A percentile compares a stretch with the other conserved stretches of the same genome.
Evolutionary conservation across 2,329 filamentous ascomycete genomes (phyloP).

Genomic region (Sporothrix euskadiensis): DNA sequence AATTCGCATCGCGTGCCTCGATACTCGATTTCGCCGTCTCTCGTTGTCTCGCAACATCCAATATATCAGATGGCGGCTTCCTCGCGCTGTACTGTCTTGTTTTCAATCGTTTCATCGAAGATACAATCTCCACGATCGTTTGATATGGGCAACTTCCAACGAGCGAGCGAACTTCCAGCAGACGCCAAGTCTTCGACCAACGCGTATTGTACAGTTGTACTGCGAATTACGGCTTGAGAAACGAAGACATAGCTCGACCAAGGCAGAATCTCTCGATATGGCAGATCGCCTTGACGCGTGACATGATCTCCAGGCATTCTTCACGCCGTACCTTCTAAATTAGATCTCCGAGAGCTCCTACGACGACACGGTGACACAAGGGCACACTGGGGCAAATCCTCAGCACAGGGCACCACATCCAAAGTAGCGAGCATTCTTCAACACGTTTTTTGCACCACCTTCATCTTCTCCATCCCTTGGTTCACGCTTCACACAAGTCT

Average conservation of each 20-base stretch:
- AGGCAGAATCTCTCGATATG: conserved; percentile 8
- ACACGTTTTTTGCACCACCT: neutral
- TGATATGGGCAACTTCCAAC: neutral
- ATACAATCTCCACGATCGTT: neutral
- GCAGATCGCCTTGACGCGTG: conserved; percentile 24
- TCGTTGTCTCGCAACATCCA: neutral
- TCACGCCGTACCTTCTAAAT: conserved; percentile 24
- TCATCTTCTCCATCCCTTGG: neutral
- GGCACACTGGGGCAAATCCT: conserved; percentile 20
- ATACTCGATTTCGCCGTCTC: neutral
- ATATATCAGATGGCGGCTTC: neutral
- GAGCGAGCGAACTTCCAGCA: neutral
- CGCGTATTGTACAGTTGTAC: neutral
- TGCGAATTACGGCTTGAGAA: neutral
- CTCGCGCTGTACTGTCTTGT: no score
- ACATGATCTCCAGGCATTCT: conserved; percentile 22
- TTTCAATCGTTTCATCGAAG: neutral
- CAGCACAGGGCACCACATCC: conserved; percentile 6
- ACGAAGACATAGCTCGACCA: neutral
- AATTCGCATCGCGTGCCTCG: neutral
- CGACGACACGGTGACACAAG: conserved; percentile 12
- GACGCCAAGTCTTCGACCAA: neutral
- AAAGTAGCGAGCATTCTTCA: conserved; percentile 21
- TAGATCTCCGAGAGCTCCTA: conserved; percentile 17
- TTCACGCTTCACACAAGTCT: neutral